Base-by-base conservation (phyloP, 1,139 yeast genomes). In the Scheffersomyces quercinus region DNA sequence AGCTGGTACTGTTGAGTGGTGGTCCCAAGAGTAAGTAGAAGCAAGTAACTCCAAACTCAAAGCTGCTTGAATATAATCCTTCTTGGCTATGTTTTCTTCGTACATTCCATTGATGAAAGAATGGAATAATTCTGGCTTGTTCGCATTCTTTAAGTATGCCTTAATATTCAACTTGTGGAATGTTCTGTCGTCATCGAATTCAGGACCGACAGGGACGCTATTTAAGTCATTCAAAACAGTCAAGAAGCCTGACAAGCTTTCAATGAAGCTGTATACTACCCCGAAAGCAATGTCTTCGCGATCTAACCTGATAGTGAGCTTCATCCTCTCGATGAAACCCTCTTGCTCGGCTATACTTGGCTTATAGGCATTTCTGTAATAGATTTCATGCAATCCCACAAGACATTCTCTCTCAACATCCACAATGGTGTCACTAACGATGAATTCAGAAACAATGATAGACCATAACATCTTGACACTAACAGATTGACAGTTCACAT, bases 111-210 rank as follows among this genome's bases (percentile, higher is more conserved):
- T 80, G 53, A 89, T 81, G 60, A 88, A 86, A 12, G 88, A 79
- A 58, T 87, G 85, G 67, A 89, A 85, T 48, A 85, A 73, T 60
- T 87, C 95, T 0, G 95, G 95, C 54, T 84, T 83, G 58, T 85
- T 83, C 38, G 89, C 90, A 55, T 85, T 83, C 72, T 85, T 79
- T 62, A 89, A 75, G 62, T 82, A 88, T 39, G 90, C 85, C 52
- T 87, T 81, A 56, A 88, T 85, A 56, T 85, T 86, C 56, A 89
- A 73, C 48, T 83, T 82, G 59, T 86, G 88, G 78, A 87, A 85
- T 3, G 90, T 84, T 59, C 96, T 74, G 62, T 89, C 96, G 58
- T 87, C 95, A 54, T 86, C 93, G 64, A 85, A 89, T 56, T 89
- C 96, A 38, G 84, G 83, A 15, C 91, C 93, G 40, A 77, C 78